phyloP scores from a whole-genome alignment of 306 rosid species.

The Vicia sativa region DNA sequence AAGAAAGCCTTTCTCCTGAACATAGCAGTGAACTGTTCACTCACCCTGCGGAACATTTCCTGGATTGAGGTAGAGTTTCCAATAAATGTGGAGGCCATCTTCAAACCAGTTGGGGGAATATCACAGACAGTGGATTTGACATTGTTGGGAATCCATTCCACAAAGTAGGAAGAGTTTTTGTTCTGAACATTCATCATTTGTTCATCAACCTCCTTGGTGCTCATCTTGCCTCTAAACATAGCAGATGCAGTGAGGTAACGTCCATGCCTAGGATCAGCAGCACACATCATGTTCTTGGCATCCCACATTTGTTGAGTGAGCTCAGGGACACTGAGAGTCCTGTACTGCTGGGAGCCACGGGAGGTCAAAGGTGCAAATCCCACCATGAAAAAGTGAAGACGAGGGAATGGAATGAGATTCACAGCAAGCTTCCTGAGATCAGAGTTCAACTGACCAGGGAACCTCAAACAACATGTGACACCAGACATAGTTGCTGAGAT shows the following conservation, averaged over 20 bases:
- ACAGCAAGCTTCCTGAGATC: conserved; percentile 24
- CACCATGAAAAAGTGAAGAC: conserved; percentile 26
- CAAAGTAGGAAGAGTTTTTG: conserved; percentile 24
- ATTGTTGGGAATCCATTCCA: conserved; percentile 28
- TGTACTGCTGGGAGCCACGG: conserved; percentile 21
- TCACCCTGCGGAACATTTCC: conserved; percentile 24
- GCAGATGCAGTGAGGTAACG: conserved; percentile 15
- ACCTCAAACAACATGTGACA: conserved; percentile 20
- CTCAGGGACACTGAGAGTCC: conserved; percentile 12
- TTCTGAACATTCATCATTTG: conserved; percentile 27
- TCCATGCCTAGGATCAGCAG: conserved; percentile 24
- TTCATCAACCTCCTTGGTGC: conserved; percentile 17
- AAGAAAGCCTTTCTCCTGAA: conserved; percentile 26
- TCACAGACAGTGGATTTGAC: conserved; percentile 25
- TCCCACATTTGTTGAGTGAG: conserved; percentile 26
- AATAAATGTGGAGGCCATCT: conserved; percentile 8
- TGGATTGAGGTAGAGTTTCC: conserved; percentile 29
- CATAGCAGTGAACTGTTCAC: conserved; percentile 23
- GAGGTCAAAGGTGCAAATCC: conserved; percentile 20
- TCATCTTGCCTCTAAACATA: conserved; percentile 16
- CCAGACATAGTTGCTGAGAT: conserved; percentile 23
- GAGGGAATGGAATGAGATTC: conserved; percentile 22
- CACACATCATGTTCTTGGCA: conserved; percentile 26
- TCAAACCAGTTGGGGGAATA: conserved; percentile 18
- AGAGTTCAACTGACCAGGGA: conserved; percentile 23